These are phyloP conservation scores for Macrophomina pseudophaseolina DNA, from an alignment of 2,329 filamentous ascomycete genomes.

Conservation along the genomic window DNA sequence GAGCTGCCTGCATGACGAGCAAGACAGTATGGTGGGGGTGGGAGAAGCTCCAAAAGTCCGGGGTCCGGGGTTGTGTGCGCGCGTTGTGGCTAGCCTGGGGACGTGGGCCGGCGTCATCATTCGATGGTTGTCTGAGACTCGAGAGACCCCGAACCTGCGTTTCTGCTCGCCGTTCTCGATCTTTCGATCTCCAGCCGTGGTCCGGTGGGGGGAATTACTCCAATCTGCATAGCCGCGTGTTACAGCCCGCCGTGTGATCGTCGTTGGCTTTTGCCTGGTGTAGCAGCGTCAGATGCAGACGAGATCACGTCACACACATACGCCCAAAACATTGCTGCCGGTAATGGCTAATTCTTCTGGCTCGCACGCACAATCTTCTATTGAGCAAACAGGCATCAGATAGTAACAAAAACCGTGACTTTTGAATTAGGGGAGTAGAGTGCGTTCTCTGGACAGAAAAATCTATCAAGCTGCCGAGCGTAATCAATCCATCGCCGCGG, in stretches of 20 bases:
- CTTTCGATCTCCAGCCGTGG: conserved; percentile 8
- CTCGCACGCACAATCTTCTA: background rate
- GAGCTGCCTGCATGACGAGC: background rate
- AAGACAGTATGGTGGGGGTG: background rate
- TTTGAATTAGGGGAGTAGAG: conserved; percentile 25
- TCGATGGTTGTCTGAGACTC: conserved; percentile 23
- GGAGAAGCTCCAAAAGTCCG: background rate
- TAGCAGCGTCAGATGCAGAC: conserved; percentile 19
- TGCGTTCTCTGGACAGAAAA: conserved; percentile 18
- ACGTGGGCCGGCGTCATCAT: conserved; percentile 3
- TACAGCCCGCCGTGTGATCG: conserved; percentile 19
- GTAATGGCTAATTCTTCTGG: background rate
- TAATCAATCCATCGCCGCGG: conserved; percentile 15
- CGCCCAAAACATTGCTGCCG: conserved; percentile 8
- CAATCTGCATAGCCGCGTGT: conserved; percentile 12
- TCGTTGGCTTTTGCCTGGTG: conserved; percentile 4
- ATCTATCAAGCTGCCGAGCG: conserved; percentile 20
- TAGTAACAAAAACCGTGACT: conserved; percentile 5
- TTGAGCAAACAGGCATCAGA: too few relatives aligned
- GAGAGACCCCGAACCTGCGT: background rate
- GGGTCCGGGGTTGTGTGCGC: conserved; percentile 10
- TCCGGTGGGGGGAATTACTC: conserved; percentile 14
- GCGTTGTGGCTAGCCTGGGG: background rate
- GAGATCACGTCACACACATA: conserved; percentile 22
- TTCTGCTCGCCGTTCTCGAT: background rate